Base-by-base conservation (phyloP, 345 rosid species). In the Pelargonium nanum region DNA sequence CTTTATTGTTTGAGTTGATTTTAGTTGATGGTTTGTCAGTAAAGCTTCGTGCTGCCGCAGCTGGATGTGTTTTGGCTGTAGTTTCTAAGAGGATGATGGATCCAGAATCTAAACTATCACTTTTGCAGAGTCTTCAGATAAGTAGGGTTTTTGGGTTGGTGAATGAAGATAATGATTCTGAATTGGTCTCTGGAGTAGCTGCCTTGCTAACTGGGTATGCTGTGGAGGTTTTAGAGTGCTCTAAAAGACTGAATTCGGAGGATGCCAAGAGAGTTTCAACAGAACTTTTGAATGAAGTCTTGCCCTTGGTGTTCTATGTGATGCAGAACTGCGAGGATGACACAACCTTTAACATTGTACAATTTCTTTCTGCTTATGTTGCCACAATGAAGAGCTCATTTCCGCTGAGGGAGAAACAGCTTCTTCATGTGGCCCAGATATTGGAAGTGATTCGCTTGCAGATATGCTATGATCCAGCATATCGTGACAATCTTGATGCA, bases 61-160 rank as follows among this genome's bases (percentile, higher is more conserved):
- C 80, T 26, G 83, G 94, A 50, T 93, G 96, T 68, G 72, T 89
- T 51, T 77, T 83, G 73, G 94, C 97, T 17, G 89, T 87, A 59
- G 91, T 83, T 68, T 84, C 85, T 32, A 93, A 93, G 81, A 63
- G 96, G 68, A 93, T 93, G 99, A 93, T 93, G 99, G 97, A 93
- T 30, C 82, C 80, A 1, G 88, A 73, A 58, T 64, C 83, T 1
- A 93, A 93, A 65, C 64, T 93, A 55, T 64, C 77, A n/a, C 85
- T 89, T 60, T 70, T 93, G 79, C 79, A 83, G 69, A 79, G 77
- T 54, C 87, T 93, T 57, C 84, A 74, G 55, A 81, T 93, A 59
- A 74, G 75, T 62, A 78, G 83, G 59, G 88, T 89, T 67, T 85
- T 85, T 60, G 73, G 83, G 57, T 77, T 93, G 75, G 71, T 81